Base-by-base conservation (phyloP, 2,329 filamentous ascomycete species). In the Xylaria arbuscula region DNA sequence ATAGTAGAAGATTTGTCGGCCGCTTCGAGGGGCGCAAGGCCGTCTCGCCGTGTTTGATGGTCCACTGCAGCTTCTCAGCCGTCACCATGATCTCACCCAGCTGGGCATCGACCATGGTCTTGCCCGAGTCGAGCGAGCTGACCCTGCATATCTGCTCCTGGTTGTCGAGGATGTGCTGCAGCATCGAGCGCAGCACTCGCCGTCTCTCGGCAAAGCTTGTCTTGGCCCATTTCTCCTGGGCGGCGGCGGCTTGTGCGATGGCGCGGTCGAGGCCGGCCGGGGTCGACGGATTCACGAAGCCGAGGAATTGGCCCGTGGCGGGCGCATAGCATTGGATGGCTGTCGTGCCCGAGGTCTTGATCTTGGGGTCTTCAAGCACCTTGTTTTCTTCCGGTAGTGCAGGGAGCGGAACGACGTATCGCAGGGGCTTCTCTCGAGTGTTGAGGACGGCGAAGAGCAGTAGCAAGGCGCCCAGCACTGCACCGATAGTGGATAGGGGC, bases 71-170 rank as follows among this genome's bases (percentile, higher is more conserved):
- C 84, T 97, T 98, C 84, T 98, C 96, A 0, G 88, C 90, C 7
- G 96, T 98, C 50, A 98, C 94, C 64, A 99, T 85, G 71, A 98
- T 94, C 85, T 99, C 96, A 61, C 96, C 96, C 64, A 99, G 90
- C 73, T 92, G 90, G 0, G 95, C 96, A 81, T 99, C 96, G 47
- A 98, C 90, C 84, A 95, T 92, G 1, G 97, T 98, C 86, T 99
- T 99, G 71, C 96, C 96, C 50, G 93, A 97, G 81, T 99, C 96
- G 42, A 97, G 86, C 76, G 93, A 97, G 58, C 94, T 95, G 36
- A 93, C 89, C 17, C 89, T 87, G 75, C 93, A 94, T 74, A 99
- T 97, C 32, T 91, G 86, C 72, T 95, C 92, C 79, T 98, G 94
- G 78, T 98, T 92, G 72, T 97, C 92, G 67, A 99, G 87, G 10